Evolutionary conservation across 2,329 filamentous ascomycete genomes (phyloP), one percentile per base, ranked within the genome.

Genomic region (Phialophora macrospora): DNA sequence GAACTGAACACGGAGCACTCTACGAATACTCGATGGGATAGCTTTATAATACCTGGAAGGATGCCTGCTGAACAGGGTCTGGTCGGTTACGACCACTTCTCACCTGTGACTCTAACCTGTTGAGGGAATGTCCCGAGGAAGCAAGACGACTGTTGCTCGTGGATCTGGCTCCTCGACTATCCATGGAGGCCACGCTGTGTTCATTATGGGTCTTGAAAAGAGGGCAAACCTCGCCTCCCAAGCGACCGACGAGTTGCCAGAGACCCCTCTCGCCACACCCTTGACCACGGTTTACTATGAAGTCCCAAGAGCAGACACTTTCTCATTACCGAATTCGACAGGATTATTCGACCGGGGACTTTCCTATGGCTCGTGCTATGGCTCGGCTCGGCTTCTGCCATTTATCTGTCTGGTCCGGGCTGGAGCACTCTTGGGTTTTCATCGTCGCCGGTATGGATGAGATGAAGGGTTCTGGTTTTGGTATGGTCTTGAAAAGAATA

Each of bases 341-440:
- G 71, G 12, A 65, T 70, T 24, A 72, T 72, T 38, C 69, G 80
- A 55, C 83, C 82, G 1, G 81, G 81, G 66, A 75, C 84, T 1
- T 85, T 85, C 71, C 71, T 76, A 85, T 26, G 82, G 82, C 51
- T 78, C 83, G 1, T 82, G 83, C n/a, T n/a, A n/a, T n/a, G n/a
- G n/a, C n/a, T n/a, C n/a, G n/a, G n/a, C n/a, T n/a, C n/a, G n/a
- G n/a, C n/a, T 48, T 71, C 48, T 85, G 0, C 44, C 20, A 49
- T 38, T 24, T 41, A 51, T 54, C 79, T 77, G 3, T 82, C 77
- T 34, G 83, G 82, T 20, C 82, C 82, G 3, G 3, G 73, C 84
- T 0, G 82, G 81, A 46, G 80, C 82, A 6, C 74, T 84, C 0
- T 71, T 85, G 2, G 83, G 82, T 22, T 84, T 83, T n/a, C 56